These are phyloP conservation scores for Phytopythium sindhum DNA, from an alignment of 352 stramenopile genomes.

Conservation along the genomic window DNA sequence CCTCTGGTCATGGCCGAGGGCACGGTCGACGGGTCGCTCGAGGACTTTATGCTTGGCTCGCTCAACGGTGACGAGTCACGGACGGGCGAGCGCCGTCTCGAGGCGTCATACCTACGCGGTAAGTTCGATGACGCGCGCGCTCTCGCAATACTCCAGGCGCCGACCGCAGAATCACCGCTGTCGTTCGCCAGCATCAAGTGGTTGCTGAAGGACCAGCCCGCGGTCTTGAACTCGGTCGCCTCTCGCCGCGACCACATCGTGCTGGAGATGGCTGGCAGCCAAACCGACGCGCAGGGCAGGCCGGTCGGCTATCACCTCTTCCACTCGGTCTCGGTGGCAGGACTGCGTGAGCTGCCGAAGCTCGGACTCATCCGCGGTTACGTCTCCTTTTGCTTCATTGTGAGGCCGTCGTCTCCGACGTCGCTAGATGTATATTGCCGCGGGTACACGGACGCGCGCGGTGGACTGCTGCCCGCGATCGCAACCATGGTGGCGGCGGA, in stretches of 20 bases:
- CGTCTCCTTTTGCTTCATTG: conserved; percentile 9
- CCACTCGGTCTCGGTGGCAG: conserved; percentile 7
- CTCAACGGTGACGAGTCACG: conserved; percentile 6
- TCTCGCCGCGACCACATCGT: conserved; percentile 10
- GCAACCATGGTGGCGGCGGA: conserved; percentile 6
- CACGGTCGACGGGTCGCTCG: conserved; percentile 7
- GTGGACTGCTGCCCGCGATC: conserved; percentile 8
- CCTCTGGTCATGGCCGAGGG: conserved; percentile 10
- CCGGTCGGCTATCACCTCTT: conserved; percentile 3
- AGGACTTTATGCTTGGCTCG: conserved; percentile 11
- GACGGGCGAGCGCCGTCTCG: neutral
- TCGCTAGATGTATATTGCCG: conserved; percentile 10
- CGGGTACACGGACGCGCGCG: conserved; percentile 10
- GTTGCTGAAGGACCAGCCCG: conserved; percentile 11
- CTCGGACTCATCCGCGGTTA: conserved; percentile 8
- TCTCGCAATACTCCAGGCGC: neutral
- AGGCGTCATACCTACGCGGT: conserved; percentile 6
- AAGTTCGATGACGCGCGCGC: conserved; percentile 11
- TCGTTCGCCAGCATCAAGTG: conserved; percentile 11
- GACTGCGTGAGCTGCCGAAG: conserved; percentile 5
- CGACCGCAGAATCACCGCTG: conserved; percentile 5
- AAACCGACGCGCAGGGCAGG: neutral
- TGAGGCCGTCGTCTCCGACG: neutral
- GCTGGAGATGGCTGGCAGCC: conserved; percentile 6
- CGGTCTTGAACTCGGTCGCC: conserved; percentile 4